Conservation (phyloP, 306 rosid species). For the Hippophae rhamnoides region DNA sequence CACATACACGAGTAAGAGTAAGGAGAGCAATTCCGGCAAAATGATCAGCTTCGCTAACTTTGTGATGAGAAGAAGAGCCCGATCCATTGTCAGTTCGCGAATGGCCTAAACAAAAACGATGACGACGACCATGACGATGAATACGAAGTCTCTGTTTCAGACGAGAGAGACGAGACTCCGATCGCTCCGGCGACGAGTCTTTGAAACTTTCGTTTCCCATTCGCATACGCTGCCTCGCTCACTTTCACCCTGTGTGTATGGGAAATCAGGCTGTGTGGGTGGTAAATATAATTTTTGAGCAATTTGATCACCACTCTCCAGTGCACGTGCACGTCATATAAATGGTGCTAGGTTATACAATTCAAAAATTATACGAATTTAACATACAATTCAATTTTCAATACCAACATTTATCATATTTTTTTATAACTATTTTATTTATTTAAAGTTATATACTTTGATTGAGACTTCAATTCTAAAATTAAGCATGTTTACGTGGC, state of each 20-base stretch:
- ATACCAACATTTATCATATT: too few species aligned
- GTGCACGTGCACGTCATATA: too few species aligned
- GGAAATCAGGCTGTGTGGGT: too few species aligned
- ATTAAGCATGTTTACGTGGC: too few species aligned
- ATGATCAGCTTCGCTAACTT: constrained; percentile 30
- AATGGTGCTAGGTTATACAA: too few species aligned
- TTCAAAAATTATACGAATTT: too few species aligned
- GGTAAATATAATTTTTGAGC: too few species aligned
- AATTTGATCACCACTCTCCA: too few species aligned
- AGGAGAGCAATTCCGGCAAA: constrained; percentile 85
- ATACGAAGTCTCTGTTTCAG: constrained; percentile 33
- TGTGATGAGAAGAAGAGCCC: constrained; percentile 20
- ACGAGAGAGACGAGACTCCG: constrained; percentile 37
- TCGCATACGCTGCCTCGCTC: not conserved
- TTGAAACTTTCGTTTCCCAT: constrained; percentile 61
- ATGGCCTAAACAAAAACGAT: constrained; percentile 1
- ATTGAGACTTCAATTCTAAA: too few species aligned
- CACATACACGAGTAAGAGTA: constrained; percentile 43
- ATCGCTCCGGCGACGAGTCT: constrained; percentile 12
- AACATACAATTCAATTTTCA: too few species aligned
- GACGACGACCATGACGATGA: constrained; percentile 11
- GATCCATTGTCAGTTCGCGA: constrained; percentile 8
- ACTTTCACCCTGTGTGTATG: not conserved
- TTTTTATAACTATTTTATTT: too few species aligned
- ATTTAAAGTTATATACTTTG: too few species aligned